Percentiles rank a stretch among this genome's conserved stretches.
phyloP scores from a whole-genome alignment of 768 basidiomycete species.

The Boletus barrowsii region DNA sequence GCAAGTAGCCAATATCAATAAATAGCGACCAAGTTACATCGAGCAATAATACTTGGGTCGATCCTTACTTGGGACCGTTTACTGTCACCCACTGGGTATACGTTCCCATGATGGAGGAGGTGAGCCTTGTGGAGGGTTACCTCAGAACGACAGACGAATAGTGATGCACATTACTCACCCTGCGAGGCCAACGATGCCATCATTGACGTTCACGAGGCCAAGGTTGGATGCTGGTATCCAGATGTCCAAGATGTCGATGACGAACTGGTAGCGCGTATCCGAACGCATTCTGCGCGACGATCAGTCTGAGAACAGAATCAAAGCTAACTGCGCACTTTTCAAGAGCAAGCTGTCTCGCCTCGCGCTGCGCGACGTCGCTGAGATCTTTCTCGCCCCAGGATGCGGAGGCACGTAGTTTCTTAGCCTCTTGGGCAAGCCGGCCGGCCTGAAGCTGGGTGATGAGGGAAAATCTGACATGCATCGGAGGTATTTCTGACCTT shows the following conservation, averaged over 20 bases:
- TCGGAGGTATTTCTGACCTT: slow-evolving; percentile 46
- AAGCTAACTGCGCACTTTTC: slow-evolving; percentile 41
- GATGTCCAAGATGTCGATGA: slow-evolving; percentile 81
- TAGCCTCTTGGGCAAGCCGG: slow-evolving; percentile 59
- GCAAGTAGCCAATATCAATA: neutral
- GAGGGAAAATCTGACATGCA: neutral
- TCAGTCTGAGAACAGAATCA: slow-evolving; percentile 1
- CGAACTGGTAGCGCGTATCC: slow-evolving; percentile 72
- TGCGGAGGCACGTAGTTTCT: slow-evolving; percentile 44
- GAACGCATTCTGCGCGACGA: slow-evolving; percentile 50
- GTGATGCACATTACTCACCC: slow-evolving; percentile 53
- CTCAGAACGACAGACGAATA: slow-evolving; percentile 1
- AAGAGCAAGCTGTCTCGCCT: slow-evolving; percentile 58
- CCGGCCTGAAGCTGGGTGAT: slow-evolving; percentile 41
- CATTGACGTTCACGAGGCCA: slow-evolving; percentile 72
- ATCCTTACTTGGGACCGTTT: slow-evolving; percentile 38
- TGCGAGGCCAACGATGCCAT: slow-evolving; percentile 79
- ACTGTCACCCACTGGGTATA: slow-evolving; percentile 64
- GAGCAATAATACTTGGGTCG: neutral
- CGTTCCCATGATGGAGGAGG: slow-evolving; percentile 69
- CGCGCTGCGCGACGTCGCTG: slow-evolving; percentile 60
- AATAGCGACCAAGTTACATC: slow-evolving; percentile 8
- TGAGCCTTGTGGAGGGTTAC: slow-evolving; percentile 42
- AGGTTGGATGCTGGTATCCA: slow-evolving; percentile 88
- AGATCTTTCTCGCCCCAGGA: slow-evolving; percentile 65